These are phyloP conservation scores for Sphaerobolus stellatus DNA, from an alignment of 1,284 basidiomycete genomes.

Conservation along the genomic window DNA sequence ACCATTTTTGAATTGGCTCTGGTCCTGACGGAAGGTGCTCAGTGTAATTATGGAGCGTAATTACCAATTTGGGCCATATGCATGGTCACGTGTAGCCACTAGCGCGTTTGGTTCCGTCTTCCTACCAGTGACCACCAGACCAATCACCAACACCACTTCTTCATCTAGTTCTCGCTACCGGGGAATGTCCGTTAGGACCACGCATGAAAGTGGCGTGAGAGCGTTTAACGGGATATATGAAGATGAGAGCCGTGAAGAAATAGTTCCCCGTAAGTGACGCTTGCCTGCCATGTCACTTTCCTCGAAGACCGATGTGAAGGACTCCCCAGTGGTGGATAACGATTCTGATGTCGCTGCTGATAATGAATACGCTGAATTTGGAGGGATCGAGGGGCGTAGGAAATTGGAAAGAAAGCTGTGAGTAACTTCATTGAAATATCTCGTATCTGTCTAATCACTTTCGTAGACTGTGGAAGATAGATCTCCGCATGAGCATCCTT, in stretches of 20 bases:
- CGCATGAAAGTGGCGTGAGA: slow-evolving; percentile 3
- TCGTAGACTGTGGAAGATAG: slow-evolving; percentile 46
- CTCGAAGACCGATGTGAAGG: not conserved
- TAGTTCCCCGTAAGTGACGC: slow-evolving; percentile 3
- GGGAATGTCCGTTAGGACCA: no score
- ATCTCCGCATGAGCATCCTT: slow-evolving; percentile 62
- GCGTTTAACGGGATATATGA: no score
- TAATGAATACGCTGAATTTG: slow-evolving; percentile 17
- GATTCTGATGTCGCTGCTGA: not conserved
- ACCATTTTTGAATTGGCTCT: no score
- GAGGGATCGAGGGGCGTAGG: slow-evolving; percentile 17
- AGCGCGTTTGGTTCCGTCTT: no score
- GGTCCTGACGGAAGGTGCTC: no score
- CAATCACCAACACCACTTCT: no score
- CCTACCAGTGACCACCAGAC: no score
- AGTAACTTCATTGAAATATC: not conserved
- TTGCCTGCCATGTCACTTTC: not conserved
- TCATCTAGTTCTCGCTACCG: no score
- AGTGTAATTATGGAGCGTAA: no score
- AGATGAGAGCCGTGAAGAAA: no score
- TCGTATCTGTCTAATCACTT: not conserved
- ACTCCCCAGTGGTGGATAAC: not conserved
- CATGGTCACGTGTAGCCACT: no score
- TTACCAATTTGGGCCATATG: no score
- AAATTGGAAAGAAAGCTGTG: slow-evolving; percentile 19